Evolutionary conservation across 108 stramenopile species (phyloP), one percentile per base, ranked within the genome.

Genomic region (Discostella pseudostelligera): DNA sequence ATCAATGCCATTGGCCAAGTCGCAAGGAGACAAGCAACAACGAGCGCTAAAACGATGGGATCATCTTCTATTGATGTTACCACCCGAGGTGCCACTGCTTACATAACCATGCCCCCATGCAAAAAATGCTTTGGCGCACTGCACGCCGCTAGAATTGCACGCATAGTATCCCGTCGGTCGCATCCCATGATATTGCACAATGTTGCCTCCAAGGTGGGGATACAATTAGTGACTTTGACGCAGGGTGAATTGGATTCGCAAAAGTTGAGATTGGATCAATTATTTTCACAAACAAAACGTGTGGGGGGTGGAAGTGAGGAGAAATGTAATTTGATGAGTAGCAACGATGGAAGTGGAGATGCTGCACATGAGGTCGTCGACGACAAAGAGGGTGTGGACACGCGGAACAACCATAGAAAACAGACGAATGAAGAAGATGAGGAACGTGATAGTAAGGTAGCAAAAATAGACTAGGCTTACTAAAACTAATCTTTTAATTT

Each of bases 61-160:
- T 10, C 46, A 35, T 35, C 48, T 17, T n/a, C 43, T 26, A 29
- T 3, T 26, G 7, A 2, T 26, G 60, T 32, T 14, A 14, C 74
- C 25, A 71, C 74, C 35, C 39, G 61, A 11, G 76, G 64, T 0
- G 71, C 71, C 39, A 84, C 85, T 32, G 81, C 81, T 3, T 87
- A 84, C 49, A 85, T 90, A 22, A 85, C 85, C 3, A 90, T 90
- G 89, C 89, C 89, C 16, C 89, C 89, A 4, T 90, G 89, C 71
- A 85, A 85, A 59, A 45, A 56, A 20, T 90, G 89, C 55, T 87
- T 90, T 55, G 81, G 64, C 17, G 80, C 84, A 0, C 64, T 90
- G 28, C 12, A 58, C 4, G 67, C 72, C 6, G 78, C 86, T 20
- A 84, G 86, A 9, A 71, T 86, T 12, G 32, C 53, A 20, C 65